phyloP scores from a whole-genome alignment of 2,329 filamentous ascomycete species.

The Tolypocladium cylindrosporum region DNA sequence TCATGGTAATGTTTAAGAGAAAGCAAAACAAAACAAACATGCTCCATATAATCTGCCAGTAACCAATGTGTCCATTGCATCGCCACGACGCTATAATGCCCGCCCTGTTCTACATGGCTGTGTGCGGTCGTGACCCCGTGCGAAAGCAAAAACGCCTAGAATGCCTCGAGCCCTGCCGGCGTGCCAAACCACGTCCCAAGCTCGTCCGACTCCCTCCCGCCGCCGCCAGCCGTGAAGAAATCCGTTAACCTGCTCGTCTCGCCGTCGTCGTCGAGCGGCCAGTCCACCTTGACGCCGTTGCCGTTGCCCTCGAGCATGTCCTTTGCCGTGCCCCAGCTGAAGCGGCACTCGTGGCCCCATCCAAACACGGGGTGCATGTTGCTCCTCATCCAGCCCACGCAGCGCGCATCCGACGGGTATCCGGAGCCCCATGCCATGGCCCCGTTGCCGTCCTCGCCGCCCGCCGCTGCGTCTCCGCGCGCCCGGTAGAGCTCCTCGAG shows the following conservation, averaged over 20 bases:
- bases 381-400: constrained; percentile 67
- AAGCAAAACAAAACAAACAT: neutral
- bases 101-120: neutral
- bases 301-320: constrained; percentile 78
- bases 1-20: constrained; percentile 4
- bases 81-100: neutral
- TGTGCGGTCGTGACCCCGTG: neutral
- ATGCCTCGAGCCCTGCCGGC: constrained; percentile 57
- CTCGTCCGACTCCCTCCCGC: constrained; percentile 46
- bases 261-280: constrained; percentile 66
- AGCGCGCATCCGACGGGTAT: constrained; percentile 81
- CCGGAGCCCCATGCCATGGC: constrained; percentile 73
- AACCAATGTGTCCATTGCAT: neutral
- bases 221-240: constrained; percentile 48
- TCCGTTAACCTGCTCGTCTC: constrained; percentile 63
- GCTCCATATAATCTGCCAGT: neutral
- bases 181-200: constrained; percentile 75
- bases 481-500: constrained; percentile 66
- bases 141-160: constrained; percentile 34
- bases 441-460: constrained; percentile 23
- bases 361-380: constrained; percentile 94
- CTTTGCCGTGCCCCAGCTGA: constrained; percentile 93
- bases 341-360: constrained; percentile 87
- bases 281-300: constrained; percentile 64
- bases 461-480: constrained; percentile 16